Conservation (phyloP, 2,329 filamentous ascomycete genomes). For the Ceratocystis destructans region DNA sequence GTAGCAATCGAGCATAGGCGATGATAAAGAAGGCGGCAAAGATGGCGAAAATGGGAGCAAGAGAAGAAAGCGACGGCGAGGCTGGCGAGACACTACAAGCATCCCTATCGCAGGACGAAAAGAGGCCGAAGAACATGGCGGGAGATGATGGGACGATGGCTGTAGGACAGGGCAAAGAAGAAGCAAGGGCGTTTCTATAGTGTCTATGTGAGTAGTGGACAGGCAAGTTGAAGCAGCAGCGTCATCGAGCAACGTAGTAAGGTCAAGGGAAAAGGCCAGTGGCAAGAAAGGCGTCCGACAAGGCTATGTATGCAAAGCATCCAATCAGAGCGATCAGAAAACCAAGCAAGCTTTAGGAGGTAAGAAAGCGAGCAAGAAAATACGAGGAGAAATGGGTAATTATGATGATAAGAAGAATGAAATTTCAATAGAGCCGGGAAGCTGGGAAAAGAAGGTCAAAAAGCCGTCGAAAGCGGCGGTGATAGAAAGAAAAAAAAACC, state of each 20-base stretch:
- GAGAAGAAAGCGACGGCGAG: constrained; percentile 40
- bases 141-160: neutral
- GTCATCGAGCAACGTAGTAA: neutral
- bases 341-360: too few relatives aligned
- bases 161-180: neutral
- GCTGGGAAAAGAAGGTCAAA: neutral
- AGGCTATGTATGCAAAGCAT: neutral
- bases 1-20: constrained; percentile 56
- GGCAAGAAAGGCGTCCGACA: neutral
- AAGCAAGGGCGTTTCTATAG: too few relatives aligned
- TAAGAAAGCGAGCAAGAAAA: neutral
- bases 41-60: constrained; percentile 57
- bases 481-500: neutral
- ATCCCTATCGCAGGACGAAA: constrained; percentile 43
- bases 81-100: constrained; percentile 37
- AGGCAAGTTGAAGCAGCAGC: neutral
- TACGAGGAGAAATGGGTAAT: neutral
- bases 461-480: neutral
- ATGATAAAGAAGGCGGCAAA: constrained; percentile 40
- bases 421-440: neutral
- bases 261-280: neutral
- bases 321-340: neutral
- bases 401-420: neutral
- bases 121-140: constrained; percentile 28
- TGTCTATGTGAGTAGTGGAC: neutral